Conservation (phyloP, 768 basidiomycete genomes). For the Clitopilus passeckerianus region DNA sequence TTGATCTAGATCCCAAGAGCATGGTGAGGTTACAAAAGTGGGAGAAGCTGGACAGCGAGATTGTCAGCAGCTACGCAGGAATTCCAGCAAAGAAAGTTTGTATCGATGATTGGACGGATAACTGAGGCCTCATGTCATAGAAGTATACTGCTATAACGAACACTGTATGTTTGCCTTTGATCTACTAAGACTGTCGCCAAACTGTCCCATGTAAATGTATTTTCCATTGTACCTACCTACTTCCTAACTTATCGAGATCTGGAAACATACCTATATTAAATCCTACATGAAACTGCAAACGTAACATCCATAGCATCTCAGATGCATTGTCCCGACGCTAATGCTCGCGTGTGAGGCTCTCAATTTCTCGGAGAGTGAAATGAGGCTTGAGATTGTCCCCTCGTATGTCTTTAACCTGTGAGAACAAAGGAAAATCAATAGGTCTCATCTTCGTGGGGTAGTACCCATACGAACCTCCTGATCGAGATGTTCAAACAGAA, state of each 20-base stretch:
- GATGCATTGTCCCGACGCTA: background rate
- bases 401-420: slow-evolving; percentile 41
- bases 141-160: too few relatives aligned
- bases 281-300: too few relatives aligned
- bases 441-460: background rate
- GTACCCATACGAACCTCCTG: slow-evolving; percentile 36
- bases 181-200: background rate
- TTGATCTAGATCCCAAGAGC: slow-evolving; percentile 86
- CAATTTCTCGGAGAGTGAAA: slow-evolving; percentile 43
- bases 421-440: background rate
- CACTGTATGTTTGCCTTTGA: background rate
- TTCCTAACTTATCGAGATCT: too few relatives aligned
- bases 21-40: slow-evolving; percentile 61
- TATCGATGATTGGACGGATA: slow-evolving; percentile 20
- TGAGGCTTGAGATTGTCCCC: slow-evolving; percentile 50
- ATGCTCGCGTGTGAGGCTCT: slow-evolving; percentile 6
- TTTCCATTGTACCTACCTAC: too few relatives aligned
- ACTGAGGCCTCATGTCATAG: background rate
- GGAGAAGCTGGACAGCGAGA: slow-evolving; percentile 67
- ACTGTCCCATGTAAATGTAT: too few relatives aligned
- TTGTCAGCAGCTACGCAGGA: slow-evolving; percentile 42
- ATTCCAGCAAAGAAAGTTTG: slow-evolving; percentile 23
- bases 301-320: background rate
- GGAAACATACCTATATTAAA: too few relatives aligned
- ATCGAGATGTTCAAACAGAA: slow-evolving; percentile 49